A percentile compares a stretch with the other conserved stretches of the same genome.
phyloP scores from a whole-genome alignment of 1,284 basidiomycete species.

The Cryptococcus sp. region DNA sequence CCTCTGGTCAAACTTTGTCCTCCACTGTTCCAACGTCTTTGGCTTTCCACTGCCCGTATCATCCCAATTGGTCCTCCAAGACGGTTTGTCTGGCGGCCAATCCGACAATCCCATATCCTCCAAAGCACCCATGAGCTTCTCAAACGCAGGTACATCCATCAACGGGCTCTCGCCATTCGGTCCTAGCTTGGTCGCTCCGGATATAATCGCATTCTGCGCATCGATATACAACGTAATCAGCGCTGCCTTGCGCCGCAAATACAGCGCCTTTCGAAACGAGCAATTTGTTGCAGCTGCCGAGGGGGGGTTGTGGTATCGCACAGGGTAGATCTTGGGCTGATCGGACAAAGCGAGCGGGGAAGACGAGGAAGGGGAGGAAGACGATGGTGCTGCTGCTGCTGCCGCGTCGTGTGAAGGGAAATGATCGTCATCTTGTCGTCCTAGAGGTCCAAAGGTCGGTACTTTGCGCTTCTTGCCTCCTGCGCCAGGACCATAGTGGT shows the following conservation, averaged over 20 bases:
- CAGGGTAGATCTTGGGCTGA: neutral
- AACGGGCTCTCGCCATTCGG: conserved; percentile 3
- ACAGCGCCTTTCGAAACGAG: conserved; percentile 24
- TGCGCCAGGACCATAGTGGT: conserved; percentile 21
- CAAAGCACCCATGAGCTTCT: conserved; percentile 30
- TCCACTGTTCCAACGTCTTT: conserved; percentile 23
- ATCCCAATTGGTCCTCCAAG: conserved; percentile 27
- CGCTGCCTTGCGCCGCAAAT: conserved; percentile 32
- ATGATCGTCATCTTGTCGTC: neutral
- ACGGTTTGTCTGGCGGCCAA: conserved; percentile 33
- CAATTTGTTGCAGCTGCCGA: conserved; percentile 9
- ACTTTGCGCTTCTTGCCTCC: conserved; percentile 40
- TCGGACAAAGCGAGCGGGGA: neutral
- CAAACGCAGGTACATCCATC: conserved; percentile 22
- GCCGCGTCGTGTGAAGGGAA: neutral
- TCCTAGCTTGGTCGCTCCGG: neutral
- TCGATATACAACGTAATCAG: conserved; percentile 38
- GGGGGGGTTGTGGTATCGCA: conserved; percentile 8
- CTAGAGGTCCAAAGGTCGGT: conserved; percentile 16
- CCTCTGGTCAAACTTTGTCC: conserved; percentile 21
- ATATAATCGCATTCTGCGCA: conserved; percentile 20
- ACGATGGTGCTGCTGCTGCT: neutral
- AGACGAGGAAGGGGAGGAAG: no score
- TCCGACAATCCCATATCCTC: conserved; percentile 28
- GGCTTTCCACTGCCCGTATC: neutral